Percentiles rank a stretch among this genome's conserved stretches.
These are phyloP conservation scores for Akanthomyces lecanii DNA, from an alignment of 2,329 filamentous ascomycete species.

Conservation along the genomic window DNA sequence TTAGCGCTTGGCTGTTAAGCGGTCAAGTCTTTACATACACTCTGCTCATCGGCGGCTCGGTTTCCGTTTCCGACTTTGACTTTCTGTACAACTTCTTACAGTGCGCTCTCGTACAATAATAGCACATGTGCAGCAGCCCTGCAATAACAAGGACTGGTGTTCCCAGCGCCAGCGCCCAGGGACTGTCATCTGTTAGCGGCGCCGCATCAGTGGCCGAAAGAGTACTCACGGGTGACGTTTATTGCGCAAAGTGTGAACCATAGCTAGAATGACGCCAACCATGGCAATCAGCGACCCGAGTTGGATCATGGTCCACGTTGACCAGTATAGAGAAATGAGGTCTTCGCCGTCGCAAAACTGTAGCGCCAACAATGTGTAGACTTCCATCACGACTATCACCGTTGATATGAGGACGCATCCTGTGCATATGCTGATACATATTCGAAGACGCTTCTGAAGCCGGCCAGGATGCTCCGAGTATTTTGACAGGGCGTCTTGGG, in stretches of 20 bases:
- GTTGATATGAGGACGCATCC: slow-evolving; percentile 43
- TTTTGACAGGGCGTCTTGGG: slow-evolving; percentile 35
- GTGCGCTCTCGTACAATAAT: slow-evolving; percentile 35
- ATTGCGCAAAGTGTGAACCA: slow-evolving; percentile 46
- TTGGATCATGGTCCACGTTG: slow-evolving; percentile 58
- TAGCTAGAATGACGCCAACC: slow-evolving; percentile 50
- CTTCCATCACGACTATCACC: slow-evolving; percentile 49
- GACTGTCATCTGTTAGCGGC: slow-evolving; percentile 28
- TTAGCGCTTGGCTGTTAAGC: slow-evolving; percentile 17
- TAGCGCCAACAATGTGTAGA: slow-evolving; percentile 48
- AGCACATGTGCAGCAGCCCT: slow-evolving; percentile 47
- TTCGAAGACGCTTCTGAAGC: slow-evolving; percentile 34
- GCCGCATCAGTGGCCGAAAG: neutral
- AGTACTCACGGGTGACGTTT: slow-evolving; percentile 47
- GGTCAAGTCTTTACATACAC: slow-evolving; percentile 31
- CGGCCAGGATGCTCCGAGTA: slow-evolving; percentile 29
- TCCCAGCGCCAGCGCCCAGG: slow-evolving; percentile 56
- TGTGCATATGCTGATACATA: slow-evolving; percentile 41
- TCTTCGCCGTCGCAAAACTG: slow-evolving; percentile 59
- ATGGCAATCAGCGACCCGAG: slow-evolving; percentile 56
- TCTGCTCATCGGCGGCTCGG: slow-evolving; percentile 39
- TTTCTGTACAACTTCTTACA: slow-evolving; percentile 31
- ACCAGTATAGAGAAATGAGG: slow-evolving; percentile 57
- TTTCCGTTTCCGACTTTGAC: slow-evolving; percentile 23
- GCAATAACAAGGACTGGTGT: slow-evolving; percentile 58